Conservation (phyloP, 2,329 filamentous ascomycete species). For the Diaporthe sp. region DNA sequence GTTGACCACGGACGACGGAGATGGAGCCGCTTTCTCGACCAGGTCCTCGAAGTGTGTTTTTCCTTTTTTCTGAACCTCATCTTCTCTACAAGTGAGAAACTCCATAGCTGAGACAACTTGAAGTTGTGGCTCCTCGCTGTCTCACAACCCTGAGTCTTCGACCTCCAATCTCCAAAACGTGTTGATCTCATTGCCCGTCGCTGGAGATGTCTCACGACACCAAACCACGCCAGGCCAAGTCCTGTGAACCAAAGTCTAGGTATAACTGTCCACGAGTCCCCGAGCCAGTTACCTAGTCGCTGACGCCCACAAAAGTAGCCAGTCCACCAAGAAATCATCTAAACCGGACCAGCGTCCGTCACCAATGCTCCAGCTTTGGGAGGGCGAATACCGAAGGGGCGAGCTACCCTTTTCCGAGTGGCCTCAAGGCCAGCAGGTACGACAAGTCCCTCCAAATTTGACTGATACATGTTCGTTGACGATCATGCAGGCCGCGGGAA, state of each 20-base stretch:
- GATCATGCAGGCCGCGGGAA: constrained; percentile 8
- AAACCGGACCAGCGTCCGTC: constrained; percentile 7
- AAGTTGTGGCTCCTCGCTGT: constrained; percentile 1
- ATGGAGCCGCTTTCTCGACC: not conserved
- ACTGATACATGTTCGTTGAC: not conserved
- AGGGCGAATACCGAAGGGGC: constrained; percentile 23
- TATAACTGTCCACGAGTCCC: not conserved
- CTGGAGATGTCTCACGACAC: constrained; percentile 34
- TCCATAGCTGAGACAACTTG: constrained; percentile 1
- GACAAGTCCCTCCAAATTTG: not conserved
- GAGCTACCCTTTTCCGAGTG: constrained; percentile 33
- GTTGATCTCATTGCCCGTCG: not conserved
- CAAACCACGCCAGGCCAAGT: constrained; percentile 26
- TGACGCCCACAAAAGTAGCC: constrained; percentile 5
- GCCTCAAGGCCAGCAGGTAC: constrained; percentile 12
- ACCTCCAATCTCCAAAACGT: not conserved
- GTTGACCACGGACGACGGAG: not conserved
- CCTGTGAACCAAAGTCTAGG: constrained; percentile 29
- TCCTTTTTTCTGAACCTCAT: constrained; percentile 1
- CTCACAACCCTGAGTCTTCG: not conserved
- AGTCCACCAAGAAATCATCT: not conserved
- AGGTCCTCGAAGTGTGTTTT: constrained; percentile 27
- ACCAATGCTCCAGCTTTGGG: constrained; percentile 38
- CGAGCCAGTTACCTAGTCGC: not conserved
- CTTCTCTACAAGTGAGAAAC: constrained; percentile 13